Conservation (phyloP, 441 rosid genomes). For the Gossypium gossypioides region DNA sequence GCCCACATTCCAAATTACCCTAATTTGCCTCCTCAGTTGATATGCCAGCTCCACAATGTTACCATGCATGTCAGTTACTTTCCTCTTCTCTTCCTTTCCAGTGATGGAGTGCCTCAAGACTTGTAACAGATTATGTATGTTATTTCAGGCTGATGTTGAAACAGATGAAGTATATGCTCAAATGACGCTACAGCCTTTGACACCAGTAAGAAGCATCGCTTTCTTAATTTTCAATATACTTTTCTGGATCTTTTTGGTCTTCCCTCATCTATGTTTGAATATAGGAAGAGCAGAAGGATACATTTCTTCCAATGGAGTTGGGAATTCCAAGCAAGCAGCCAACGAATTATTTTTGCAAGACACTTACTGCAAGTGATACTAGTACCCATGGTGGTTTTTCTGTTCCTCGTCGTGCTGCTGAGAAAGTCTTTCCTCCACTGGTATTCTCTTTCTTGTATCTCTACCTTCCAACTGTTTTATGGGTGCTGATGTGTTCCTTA, state of each 20-base stretch:
- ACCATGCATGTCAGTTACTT: slow-evolving; percentile 76
- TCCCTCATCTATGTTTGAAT: slow-evolving; percentile 3
- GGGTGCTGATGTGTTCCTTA: not conserved
- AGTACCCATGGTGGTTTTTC: slow-evolving; percentile 98
- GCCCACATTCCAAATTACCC: slow-evolving; percentile 85
- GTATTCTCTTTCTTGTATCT: slow-evolving; percentile 26
- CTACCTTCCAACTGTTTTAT: not conserved
- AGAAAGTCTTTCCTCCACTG: slow-evolving; percentile 97
- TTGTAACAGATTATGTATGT: slow-evolving; percentile 4
- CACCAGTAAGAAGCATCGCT: slow-evolving; percentile 35
- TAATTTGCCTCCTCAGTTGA: slow-evolving; percentile 45
- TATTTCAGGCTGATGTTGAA: slow-evolving; percentile 73
- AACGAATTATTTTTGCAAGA: slow-evolving; percentile 88
- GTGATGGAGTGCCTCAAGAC: not conserved
- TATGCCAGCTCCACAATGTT: slow-evolving; percentile 91
- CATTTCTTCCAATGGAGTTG: slow-evolving; percentile 71
- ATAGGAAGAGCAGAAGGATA: slow-evolving; percentile 90
- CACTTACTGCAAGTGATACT: slow-evolving; percentile 94
- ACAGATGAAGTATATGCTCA: slow-evolving; percentile 97
- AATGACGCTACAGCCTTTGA: slow-evolving; percentile 78
- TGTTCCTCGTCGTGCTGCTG: slow-evolving; percentile 97
- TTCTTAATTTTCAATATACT: not conserved
- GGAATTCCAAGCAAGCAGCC: slow-evolving; percentile 87
- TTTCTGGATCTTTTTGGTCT: not conserved
- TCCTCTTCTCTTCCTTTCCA: not conserved